Evolutionary conservation across 495 filamentous ascomycete species (phyloP).

Genomic region (Jackrogersella multiformis): DNA sequence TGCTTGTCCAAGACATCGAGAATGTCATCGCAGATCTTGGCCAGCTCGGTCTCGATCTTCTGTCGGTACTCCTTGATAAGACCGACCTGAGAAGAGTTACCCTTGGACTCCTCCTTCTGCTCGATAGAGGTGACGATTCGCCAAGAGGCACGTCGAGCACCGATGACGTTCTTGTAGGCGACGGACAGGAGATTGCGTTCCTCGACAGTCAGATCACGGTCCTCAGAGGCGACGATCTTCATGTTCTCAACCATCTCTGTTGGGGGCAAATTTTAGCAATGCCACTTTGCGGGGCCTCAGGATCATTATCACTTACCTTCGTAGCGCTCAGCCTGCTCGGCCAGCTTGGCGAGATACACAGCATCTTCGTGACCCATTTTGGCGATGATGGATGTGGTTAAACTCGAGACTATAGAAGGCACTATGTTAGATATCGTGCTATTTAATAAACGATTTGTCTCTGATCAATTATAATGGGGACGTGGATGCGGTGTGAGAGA

Average conservation of each 20-base stretch:
- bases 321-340: constrained; percentile 99
- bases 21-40: constrained; percentile 99
- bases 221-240: constrained; percentile 96
- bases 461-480: constrained; percentile 27
- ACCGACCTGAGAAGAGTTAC: constrained; percentile 89
- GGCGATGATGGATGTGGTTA: constrained; percentile 47
- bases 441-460: constrained; percentile 6
- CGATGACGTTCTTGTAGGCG: constrained; percentile 99
- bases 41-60: constrained; percentile 98
- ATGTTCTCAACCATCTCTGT: constrained; percentile 99
- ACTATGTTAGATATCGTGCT: constrained; percentile 15
- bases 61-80: constrained; percentile 99
- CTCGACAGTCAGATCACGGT: constrained; percentile 98
- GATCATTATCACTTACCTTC: constrained; percentile 76
- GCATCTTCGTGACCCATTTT: constrained; percentile 99
- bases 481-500: constrained; percentile 33
- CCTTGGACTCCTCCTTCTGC: constrained; percentile 99
- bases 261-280: constrained; percentile 37
- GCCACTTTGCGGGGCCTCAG: constrained; percentile 4
- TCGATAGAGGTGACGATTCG: constrained; percentile 99
- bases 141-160: constrained; percentile 98
- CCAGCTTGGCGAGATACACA: constrained; percentile 99
- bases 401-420: constrained; percentile 26
- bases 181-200: constrained; percentile 99
- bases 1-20: constrained; percentile 95